Conservation (phyloP, 306 rosid genomes). For the Rosa chinensis region DNA sequence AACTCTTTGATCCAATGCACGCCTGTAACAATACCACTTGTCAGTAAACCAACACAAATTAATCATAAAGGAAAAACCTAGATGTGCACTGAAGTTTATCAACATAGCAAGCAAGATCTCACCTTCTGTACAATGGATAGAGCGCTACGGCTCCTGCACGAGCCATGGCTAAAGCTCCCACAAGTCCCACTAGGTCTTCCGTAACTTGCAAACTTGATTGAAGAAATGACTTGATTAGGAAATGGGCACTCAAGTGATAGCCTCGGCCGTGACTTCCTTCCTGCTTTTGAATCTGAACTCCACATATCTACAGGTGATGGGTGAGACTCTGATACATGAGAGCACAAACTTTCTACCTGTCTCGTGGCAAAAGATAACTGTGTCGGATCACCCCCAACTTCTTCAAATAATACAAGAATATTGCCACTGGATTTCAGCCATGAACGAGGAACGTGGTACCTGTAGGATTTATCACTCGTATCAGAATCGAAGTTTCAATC, state of each 20-base stretch:
- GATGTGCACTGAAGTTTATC: not conserved
- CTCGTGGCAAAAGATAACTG: conserved; percentile 56
- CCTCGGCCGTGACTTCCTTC: conserved; percentile 40
- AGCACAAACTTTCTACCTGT: conserved; percentile 65
- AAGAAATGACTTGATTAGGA: conserved; percentile 70
- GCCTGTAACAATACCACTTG: conserved; percentile 47
- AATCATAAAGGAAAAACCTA: not conserved
- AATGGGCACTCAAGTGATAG: conserved; percentile 73
- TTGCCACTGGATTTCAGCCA: conserved; percentile 68
- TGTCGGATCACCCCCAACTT: conserved; percentile 79
- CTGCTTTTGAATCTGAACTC: conserved; percentile 49
- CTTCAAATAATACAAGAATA: conserved; percentile 80
- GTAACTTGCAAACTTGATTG: conserved; percentile 82
- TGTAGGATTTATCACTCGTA: conserved; percentile 19
- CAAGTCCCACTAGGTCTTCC: conserved; percentile 83
- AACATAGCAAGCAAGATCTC: conserved; percentile 7
- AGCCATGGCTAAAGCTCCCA: conserved; percentile 69
- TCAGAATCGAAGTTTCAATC: conserved; percentile 28
- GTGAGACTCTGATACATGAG: conserved; percentile 77
- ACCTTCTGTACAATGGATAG: conserved; percentile 76
- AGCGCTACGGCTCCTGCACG: conserved; percentile 61
- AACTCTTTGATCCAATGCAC: conserved; percentile 76
- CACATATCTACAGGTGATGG: conserved; percentile 73
- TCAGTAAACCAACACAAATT: conserved; percentile 20
- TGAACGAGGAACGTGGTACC: conserved; percentile 81